These are phyloP conservation scores for Hypoxylon sp. DNA, from an alignment of 2,329 filamentous ascomycete species.

Conservation along the genomic window DNA sequence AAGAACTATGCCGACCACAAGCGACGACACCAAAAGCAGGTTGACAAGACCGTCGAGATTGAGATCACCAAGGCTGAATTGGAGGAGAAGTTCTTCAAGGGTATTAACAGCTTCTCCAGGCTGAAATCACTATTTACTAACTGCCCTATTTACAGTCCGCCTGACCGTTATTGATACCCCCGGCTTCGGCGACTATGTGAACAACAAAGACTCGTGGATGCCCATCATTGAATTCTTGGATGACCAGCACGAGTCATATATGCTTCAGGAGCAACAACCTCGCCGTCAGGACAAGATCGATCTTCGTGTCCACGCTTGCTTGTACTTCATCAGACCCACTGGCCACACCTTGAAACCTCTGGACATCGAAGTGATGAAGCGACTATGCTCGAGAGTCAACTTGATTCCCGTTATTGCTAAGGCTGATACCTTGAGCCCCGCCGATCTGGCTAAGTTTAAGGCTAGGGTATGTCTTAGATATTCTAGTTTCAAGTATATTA, in stretches of 20 bases:
- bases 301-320: slow-evolving; percentile 95
- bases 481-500: background rate
- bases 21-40: slow-evolving; percentile 98
- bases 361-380: slow-evolving; percentile 99
- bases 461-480: slow-evolving; percentile 76
- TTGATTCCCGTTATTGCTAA: slow-evolving; percentile 98
- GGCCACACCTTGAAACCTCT: slow-evolving; percentile 98
- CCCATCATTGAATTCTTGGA: slow-evolving; percentile 99
- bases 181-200: slow-evolving; percentile 99
- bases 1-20: slow-evolving; percentile 99
- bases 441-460: slow-evolving; percentile 95
- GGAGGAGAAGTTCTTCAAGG: slow-evolving; percentile 99
- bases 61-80: slow-evolving; percentile 99
- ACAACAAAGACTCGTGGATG: slow-evolving; percentile 99
- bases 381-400: slow-evolving; percentile 97
- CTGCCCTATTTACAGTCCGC: slow-evolving; percentile 75
- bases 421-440: slow-evolving; percentile 95
- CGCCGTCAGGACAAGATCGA: slow-evolving; percentile 99
- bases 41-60: slow-evolving; percentile 99
- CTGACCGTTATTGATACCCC: slow-evolving; percentile 99
- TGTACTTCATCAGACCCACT: slow-evolving; percentile 99
- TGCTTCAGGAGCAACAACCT: slow-evolving; percentile 99
- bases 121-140: slow-evolving; percentile 42
- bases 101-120: slow-evolving; percentile 62
- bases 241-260: slow-evolving; percentile 99